Evolutionary conservation across 805 yeast genomes (phyloP).

Genomic region (Candida berthetii): DNA sequence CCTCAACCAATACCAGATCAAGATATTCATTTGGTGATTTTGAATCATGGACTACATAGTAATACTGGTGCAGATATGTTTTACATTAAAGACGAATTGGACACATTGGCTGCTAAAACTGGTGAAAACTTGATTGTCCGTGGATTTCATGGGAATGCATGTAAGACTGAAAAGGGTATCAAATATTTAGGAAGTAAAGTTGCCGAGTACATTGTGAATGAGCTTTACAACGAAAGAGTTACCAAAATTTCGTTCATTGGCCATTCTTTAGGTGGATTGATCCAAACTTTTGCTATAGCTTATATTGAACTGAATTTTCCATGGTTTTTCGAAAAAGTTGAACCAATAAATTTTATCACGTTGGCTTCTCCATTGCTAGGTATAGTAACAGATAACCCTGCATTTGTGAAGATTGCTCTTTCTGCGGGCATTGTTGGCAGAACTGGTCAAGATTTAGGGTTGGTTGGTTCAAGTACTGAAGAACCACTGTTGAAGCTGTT

Average conservation of each 20-base stretch:
- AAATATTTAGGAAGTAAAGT: conserved; percentile 66
- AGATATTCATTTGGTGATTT: conserved; percentile 59
- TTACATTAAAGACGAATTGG: conserved; percentile 65
- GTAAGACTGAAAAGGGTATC: conserved; percentile 76
- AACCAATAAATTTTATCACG: conserved; percentile 65
- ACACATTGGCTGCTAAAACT: conserved; percentile 29
- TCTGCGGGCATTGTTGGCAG: conserved; percentile 74
- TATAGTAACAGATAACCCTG: conserved; percentile 72
- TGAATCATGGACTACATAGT: conserved; percentile 78
- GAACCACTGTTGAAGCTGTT: conserved; percentile 53
- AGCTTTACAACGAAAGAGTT: conserved; percentile 37
- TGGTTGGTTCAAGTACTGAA: conserved; percentile 37
- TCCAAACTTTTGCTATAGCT: conserved; percentile 74
- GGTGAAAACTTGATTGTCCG: conserved; percentile 56
- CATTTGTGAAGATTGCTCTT: conserved; percentile 61
- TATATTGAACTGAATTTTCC: conserved; percentile 65
- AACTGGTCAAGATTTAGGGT: conserved; percentile 74
- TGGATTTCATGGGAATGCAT: conserved; percentile 65
- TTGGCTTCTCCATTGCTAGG: conserved; percentile 75
- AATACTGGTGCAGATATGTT: conserved; percentile 73
- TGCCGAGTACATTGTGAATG: conserved; percentile 57
- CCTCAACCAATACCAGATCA: conserved; percentile 36
- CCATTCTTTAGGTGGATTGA: conserved; percentile 75
- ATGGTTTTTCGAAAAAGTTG: conserved; percentile 51
- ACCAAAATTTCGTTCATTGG: conserved; percentile 64